These are phyloP conservation scores for Tolypocladium cylindrosporum DNA, from an alignment of 2,329 filamentous ascomycete genomes.

Conservation along the genomic window DNA sequence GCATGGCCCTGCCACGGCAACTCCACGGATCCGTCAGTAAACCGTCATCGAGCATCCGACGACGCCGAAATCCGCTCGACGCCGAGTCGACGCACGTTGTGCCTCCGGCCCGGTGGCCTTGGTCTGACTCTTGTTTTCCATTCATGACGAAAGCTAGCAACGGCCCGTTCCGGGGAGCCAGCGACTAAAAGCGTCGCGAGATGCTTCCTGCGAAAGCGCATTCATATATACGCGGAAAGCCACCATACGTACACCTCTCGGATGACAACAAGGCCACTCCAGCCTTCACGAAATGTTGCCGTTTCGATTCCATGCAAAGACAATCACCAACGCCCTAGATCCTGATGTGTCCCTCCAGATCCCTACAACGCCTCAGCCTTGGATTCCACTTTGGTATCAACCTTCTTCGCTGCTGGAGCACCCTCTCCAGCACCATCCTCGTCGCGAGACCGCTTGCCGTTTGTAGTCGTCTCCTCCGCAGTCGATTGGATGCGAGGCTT, in stretches of 20 bases:
- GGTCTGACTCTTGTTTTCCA: not conserved
- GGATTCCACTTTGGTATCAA: conserved; percentile 39
- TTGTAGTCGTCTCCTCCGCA: conserved; percentile 23
- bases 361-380: conserved; percentile 2
- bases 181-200: not conserved
- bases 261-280: not conserved
- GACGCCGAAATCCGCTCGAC: too few relatives aligned
- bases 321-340: not conserved
- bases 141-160: not conserved
- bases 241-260: not conserved
- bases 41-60: too few relatives aligned
- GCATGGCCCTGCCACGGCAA: too few relatives aligned
- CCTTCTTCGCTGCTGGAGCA: conserved; percentile 51
- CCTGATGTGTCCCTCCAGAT: not conserved
- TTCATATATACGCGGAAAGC: not conserved
- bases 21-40: too few relatives aligned
- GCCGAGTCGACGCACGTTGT: too few relatives aligned
- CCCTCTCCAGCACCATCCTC: conserved; percentile 31
- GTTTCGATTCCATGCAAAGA: not conserved
- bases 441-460: conserved; percentile 46
- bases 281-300: not conserved
- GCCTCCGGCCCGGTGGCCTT: not conserved
- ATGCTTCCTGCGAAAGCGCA: not conserved
- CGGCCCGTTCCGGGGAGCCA: not conserved
- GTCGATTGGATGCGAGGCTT: conserved; percentile 35